phyloP scores from a whole-genome alignment of 2,329 filamentous ascomycete genomes.

The Beauveria australis region DNA sequence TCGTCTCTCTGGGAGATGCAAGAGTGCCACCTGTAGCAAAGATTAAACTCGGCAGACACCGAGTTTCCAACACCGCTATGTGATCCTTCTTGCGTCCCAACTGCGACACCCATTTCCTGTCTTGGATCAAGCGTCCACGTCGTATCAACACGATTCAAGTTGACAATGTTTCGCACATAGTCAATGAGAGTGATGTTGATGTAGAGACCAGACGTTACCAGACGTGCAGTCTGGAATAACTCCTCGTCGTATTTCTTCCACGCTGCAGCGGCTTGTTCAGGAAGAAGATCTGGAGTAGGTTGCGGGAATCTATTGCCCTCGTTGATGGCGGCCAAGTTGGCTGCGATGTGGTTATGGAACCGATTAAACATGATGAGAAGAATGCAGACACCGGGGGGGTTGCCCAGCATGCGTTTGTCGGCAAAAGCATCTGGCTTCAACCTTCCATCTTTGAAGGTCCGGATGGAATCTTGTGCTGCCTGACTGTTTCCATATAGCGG shows the following conservation, averaged over 20 bases:
- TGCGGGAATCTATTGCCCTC: conserved; percentile 70
- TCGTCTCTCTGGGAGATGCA: conserved; percentile 69
- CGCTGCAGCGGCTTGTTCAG: conserved; percentile 39
- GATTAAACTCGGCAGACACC: conserved; percentile 81
- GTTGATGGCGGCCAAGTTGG: conserved; percentile 76
- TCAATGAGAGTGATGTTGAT: conserved; percentile 72
- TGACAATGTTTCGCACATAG: conserved; percentile 71
- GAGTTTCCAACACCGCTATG: conserved; percentile 71
- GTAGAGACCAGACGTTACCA: conserved; percentile 68
- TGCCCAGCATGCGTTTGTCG: conserved; percentile 60
- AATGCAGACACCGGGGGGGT: conserved; percentile 64
- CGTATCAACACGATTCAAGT: conserved; percentile 49
- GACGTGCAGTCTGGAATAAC: conserved; percentile 67
- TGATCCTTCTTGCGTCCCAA: conserved; percentile 46
- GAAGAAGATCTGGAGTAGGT: conserved; percentile 41
- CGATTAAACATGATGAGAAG: conserved; percentile 71
- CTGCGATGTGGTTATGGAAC: conserved; percentile 82
- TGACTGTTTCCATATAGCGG: conserved; percentile 65
- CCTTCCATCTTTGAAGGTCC: conserved; percentile 62
- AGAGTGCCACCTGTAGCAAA: conserved; percentile 83
- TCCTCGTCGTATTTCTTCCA: conserved; percentile 70
- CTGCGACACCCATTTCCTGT: conserved; percentile 52
- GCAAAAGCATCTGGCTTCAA: conserved; percentile 67
- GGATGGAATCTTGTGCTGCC: conserved; percentile 55
- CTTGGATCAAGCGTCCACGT: conserved; percentile 78